Evolutionary conservation across 75 land plant species (phyloP).

Genomic region (Cupressus sempervirens): DNA sequence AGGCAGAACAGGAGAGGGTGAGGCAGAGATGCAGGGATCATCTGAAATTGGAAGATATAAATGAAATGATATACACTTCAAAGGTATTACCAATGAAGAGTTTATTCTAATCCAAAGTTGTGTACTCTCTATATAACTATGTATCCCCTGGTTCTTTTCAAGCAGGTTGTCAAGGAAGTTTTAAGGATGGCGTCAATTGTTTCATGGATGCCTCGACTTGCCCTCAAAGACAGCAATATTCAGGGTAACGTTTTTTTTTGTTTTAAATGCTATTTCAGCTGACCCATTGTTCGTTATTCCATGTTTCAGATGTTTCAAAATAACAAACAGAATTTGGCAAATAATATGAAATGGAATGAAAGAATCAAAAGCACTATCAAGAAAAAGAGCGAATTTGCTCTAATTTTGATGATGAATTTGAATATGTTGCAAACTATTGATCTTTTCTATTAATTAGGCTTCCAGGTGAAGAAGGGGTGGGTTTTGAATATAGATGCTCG

Average conservation of each 20-base stretch:
- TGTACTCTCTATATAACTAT: neutral
- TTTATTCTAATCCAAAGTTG: neutral
- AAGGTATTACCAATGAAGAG: constrained; percentile 17
- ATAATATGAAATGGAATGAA: neutral
- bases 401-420: neutral
- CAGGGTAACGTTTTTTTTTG: constrained; percentile 11
- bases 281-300: neutral
- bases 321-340: neutral
- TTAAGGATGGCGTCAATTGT: constrained; percentile 40
- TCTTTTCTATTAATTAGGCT: constrained; percentile 10
- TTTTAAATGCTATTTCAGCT: neutral
- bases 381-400: too few relatives aligned
- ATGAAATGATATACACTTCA: constrained; percentile 26
- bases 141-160: neutral
- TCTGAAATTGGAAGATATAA: constrained; percentile 22
- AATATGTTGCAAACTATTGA: neutral
- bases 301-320: neutral
- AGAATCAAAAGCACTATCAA: neutral
- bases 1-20: constrained; percentile 16
- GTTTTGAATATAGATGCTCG: constrained; percentile 33
- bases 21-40: neutral
- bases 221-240: constrained; percentile 26
- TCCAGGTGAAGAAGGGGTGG: constrained; percentile 30
- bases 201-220: constrained; percentile 34
- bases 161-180: constrained; percentile 35